These are phyloP conservation scores for Globomyces pollinis-pini DNA, from an alignment of 192 early-diverging fungal genomes.

Conservation along the genomic window DNA sequence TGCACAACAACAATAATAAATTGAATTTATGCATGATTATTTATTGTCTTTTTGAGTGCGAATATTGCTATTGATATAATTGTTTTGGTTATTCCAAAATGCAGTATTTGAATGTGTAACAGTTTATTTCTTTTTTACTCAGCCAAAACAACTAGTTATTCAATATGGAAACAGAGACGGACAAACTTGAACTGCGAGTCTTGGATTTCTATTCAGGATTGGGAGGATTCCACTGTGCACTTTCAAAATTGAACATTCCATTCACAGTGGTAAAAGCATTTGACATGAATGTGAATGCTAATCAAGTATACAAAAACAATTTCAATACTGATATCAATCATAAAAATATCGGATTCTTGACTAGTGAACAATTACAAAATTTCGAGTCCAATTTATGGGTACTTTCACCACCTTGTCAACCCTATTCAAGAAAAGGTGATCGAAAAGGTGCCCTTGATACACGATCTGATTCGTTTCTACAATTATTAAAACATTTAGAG, in stretches of 20 bases:
- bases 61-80: too few relatives aligned
- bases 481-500: conserved; percentile 34
- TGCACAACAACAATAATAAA: conserved; percentile 21
- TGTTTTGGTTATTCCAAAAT: too few relatives aligned
- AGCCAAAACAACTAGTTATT: too few relatives aligned
- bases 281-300: conserved; percentile 90
- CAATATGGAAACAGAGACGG: too few relatives aligned
- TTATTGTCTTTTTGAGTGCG: too few relatives aligned
- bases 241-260: neutral
- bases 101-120: too few relatives aligned
- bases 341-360: conserved; percentile 14
- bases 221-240: neutral
- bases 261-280: conserved; percentile 72
- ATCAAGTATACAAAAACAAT: conserved; percentile 43
- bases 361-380: conserved; percentile 40
- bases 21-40: too few relatives aligned
- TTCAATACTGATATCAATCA: conserved; percentile 32
- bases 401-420: conserved; percentile 87
- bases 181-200: too few relatives aligned
- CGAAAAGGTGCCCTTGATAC: conserved; percentile 52
- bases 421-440: conserved; percentile 64
- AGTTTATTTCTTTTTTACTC: too few relatives aligned
- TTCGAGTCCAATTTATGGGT: conserved; percentile 77
- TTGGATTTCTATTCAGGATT: neutral
- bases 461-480: conserved; percentile 31